Base-by-base conservation (phyloP, 2,329 filamentous ascomycete species). In the Talaromyces sp. region DNA sequence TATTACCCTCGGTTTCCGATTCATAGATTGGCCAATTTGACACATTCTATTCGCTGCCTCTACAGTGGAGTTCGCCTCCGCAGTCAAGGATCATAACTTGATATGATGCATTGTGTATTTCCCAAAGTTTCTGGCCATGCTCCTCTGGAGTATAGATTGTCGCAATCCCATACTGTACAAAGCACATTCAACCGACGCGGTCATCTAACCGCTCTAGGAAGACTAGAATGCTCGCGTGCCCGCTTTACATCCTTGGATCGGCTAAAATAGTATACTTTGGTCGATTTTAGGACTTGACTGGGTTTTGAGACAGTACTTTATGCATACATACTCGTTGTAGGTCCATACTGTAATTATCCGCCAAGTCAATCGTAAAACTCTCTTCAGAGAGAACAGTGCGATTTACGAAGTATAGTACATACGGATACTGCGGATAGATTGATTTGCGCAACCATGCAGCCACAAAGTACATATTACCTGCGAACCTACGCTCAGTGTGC, bases 161-260 rank as follows among this genome's bases (percentile, higher is more conserved):
- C 11, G 14, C 4, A 11, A 14, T 4, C 5, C 11, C 32, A 35
- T 16, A 35, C 6, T 36, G n/a, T n/a, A n/a, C n/a, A n/a, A n/a
- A 36, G 11, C 22, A 44, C 5, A 29, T 16, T 17, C 30, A 16
- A 33, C 11, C 9, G 30, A 5, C 13, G 13, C 22, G 36, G 22
- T n/a, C 45, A 27, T 27, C 41, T 47, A 50, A 32, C 50, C 41
- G 4, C 19, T 24, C 46, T 50, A 36, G 49, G 50, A 56, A 56
- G 53, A 49, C 41, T 43, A 10, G 10, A 42, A 30, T 22, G 24
- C 41, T 49, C 32, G 46, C 14, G 37, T 50, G 47, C 51, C 36
- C 27, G 19, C n/a, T 17, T 37, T 20, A 19, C 24, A 40, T n/a
- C 14, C n/a, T 35, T 29, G 29, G 43, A 19, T 36, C 30, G 42